A percentile compares a stretch with the other conserved stretches of the same genome.
These are phyloP conservation scores for Trichoderma sp. DNA, from an alignment of 2,329 filamentous ascomycete genomes.

Conservation along the genomic window DNA sequence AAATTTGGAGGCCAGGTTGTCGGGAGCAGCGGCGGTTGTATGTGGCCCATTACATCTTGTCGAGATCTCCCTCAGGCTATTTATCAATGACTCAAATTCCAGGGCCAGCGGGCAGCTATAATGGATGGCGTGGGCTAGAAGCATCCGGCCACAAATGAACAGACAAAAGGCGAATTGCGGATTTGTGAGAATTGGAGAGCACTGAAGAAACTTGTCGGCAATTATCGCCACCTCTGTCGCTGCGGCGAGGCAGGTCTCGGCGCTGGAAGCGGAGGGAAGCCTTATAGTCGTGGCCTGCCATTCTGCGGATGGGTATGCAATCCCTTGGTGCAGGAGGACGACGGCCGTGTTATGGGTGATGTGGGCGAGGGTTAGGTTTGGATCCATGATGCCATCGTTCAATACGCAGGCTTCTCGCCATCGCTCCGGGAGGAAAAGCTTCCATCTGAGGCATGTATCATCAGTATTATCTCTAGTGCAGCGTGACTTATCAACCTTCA, in stretches of 20 bases:
- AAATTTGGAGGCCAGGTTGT: slow-evolving; percentile 25
- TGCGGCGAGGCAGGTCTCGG: slow-evolving; percentile 23
- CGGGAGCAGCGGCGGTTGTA: background rate
- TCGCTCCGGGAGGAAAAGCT: slow-evolving; percentile 46
- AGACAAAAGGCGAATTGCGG: slow-evolving; percentile 22
- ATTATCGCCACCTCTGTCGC: slow-evolving; percentile 25
- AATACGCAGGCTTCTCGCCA: slow-evolving; percentile 46
- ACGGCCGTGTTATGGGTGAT: slow-evolving; percentile 33
- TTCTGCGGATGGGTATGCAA: slow-evolving; percentile 29
- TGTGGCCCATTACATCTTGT: slow-evolving; percentile 8
- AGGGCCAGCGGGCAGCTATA: slow-evolving; percentile 10
- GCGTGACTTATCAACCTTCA: too few relatives aligned
- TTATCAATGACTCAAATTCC: slow-evolving; percentile 21
- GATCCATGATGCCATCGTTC: slow-evolving; percentile 43
- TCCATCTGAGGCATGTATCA: slow-evolving; percentile 47
- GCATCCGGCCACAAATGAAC: slow-evolving; percentile 24
- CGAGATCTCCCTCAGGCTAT: slow-evolving; percentile 18
- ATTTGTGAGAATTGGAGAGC: slow-evolving; percentile 15
- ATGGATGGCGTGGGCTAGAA: slow-evolving; percentile 25
- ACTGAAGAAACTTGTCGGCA: slow-evolving; percentile 21
- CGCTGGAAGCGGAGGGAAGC: slow-evolving; percentile 20
- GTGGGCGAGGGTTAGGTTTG: slow-evolving; percentile 39
- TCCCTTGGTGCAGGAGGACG: slow-evolving; percentile 31
- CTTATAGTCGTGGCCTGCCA: slow-evolving; percentile 11
- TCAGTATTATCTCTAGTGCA: slow-evolving; percentile 40